Conservation (phyloP, 179 eudicot species). For the Beta lomatogona region DNA sequence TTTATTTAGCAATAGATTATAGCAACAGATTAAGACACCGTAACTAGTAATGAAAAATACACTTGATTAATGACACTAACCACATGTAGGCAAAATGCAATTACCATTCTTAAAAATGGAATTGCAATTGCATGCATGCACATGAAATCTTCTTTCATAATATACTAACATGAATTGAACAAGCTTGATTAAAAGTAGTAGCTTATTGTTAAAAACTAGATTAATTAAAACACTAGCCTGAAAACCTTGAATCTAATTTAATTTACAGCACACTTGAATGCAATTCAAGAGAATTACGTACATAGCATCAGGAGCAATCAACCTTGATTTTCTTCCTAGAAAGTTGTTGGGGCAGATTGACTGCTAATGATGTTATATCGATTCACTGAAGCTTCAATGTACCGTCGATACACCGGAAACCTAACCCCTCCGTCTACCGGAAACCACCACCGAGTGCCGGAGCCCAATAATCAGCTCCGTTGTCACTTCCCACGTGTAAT, state of each 20-base stretch:
- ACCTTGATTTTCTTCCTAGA: constrained; percentile 42
- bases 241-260: constrained; percentile 4
- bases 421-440: constrained; percentile 30
- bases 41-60: too few species aligned
- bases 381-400: constrained; percentile 28
- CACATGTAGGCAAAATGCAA: too few species aligned
- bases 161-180: not conserved
- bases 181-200: constrained; percentile 12
- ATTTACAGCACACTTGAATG: constrained; percentile 22
- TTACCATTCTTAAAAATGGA: too few species aligned
- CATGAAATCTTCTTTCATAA: not conserved
- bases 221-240: constrained; percentile 10
- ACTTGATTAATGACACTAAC: too few species aligned
- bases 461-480: constrained; percentile 90
- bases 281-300: constrained; percentile 27
- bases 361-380: constrained; percentile 86
- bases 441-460: constrained; percentile 61
- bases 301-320: constrained; percentile 96
- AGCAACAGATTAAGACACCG: too few species aligned
- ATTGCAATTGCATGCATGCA: not conserved
- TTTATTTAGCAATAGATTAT: too few species aligned
- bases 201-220: constrained; percentile 17
- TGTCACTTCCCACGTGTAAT: constrained; percentile 74
- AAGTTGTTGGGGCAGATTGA: constrained; percentile 59
- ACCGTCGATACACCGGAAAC: constrained; percentile 16